A percentile compares a stretch with the other conserved stretches of the same genome.
These are phyloP conservation scores for Colletotrichum camelliae DNA, from an alignment of 2,329 filamentous ascomycete genomes.

Conservation along the genomic window DNA sequence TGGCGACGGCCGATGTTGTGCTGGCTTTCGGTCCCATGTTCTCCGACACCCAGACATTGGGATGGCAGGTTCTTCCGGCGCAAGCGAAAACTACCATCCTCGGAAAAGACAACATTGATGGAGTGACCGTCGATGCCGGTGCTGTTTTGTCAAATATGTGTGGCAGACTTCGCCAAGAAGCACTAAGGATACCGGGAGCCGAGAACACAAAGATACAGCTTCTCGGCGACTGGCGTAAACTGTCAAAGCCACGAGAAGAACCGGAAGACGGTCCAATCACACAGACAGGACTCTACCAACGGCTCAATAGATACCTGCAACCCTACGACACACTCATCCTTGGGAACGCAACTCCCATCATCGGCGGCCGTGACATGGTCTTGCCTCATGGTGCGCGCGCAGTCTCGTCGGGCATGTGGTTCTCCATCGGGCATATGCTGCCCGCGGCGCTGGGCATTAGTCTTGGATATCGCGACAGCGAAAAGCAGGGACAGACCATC, in stretches of 20 bases:
- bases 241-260: background rate
- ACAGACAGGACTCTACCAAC: background rate
- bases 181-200: background rate
- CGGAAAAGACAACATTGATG: background rate
- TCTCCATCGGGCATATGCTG: slow-evolving; percentile 67
- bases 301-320: background rate
- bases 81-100: background rate
- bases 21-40: background rate
- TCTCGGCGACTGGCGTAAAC: background rate
- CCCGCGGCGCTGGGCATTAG: slow-evolving; percentile 61
- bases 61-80: background rate
- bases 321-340: background rate
- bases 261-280: background rate
- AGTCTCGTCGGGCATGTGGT: slow-evolving; percentile 59
- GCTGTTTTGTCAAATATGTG: background rate
- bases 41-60: background rate
- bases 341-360: slow-evolving; percentile 60
- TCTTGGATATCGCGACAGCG: slow-evolving; percentile 43
- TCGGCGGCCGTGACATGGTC: slow-evolving; percentile 53
- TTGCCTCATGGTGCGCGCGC: slow-evolving; percentile 47
- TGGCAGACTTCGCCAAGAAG: background rate
- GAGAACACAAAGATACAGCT: background rate
- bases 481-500: slow-evolving; percentile 42
- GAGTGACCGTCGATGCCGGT: background rate
- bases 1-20: background rate